Evolutionary conservation across 2,329 filamentous ascomycete species (phyloP).

Genomic region (Macrophomina phaseolina): DNA sequence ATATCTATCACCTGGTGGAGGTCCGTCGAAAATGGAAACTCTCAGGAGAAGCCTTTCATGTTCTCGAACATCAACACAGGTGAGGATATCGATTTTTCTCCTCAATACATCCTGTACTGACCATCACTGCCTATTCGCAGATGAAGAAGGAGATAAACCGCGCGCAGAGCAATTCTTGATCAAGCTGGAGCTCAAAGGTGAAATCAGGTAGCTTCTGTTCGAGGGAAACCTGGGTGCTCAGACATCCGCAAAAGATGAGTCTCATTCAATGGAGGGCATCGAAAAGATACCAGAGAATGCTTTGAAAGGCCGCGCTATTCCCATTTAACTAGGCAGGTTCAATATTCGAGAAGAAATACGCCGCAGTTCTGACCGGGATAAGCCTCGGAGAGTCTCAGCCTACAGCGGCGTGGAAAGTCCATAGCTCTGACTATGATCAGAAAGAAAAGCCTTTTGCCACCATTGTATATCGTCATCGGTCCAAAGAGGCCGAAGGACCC

Average conservation of each 20-base stretch:
- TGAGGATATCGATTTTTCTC: no score
- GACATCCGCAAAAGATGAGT: not conserved
- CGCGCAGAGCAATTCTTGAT: no score
- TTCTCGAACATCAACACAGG: no score
- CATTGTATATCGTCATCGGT: slow-evolving; percentile 39
- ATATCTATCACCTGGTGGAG: no score
- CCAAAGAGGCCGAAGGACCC: slow-evolving; percentile 30
- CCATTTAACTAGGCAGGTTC: slow-evolving; percentile 30
- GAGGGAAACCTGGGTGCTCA: not conserved
- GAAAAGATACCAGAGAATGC: slow-evolving; percentile 34
- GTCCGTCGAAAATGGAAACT: no score
- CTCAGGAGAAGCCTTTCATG: no score
- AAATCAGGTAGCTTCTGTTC: not conserved
- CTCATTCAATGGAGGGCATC: not conserved
- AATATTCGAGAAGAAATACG: not conserved
- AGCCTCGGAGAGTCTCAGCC: not conserved
- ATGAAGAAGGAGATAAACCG: not conserved
- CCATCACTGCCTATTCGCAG: not conserved
- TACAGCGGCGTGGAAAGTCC: not conserved
- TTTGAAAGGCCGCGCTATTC: slow-evolving; percentile 35
- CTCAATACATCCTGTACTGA: not conserved
- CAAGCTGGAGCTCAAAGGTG: not conserved
- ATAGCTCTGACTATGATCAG: slow-evolving; percentile 1
- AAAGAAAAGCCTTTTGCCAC: slow-evolving; percentile 32
- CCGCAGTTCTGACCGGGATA: not conserved